Evolutionary conservation across 352 stramenopile species (phyloP).

Genomic region (Phytophthora macrochlamydospora): DNA sequence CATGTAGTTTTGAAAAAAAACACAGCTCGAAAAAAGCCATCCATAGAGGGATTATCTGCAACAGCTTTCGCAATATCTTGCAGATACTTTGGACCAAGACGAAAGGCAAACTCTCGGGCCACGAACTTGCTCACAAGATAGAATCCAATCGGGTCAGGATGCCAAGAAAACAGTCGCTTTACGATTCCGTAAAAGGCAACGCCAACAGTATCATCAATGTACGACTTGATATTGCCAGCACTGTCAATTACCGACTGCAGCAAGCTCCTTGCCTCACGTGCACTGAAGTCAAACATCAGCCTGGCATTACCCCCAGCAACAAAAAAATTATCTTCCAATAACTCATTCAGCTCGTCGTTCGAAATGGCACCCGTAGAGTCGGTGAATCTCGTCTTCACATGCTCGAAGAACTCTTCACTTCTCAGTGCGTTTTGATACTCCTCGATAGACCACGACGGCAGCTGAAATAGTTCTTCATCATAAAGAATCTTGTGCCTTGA

Average conservation of each 20-base stretch:
- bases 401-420: conserved; percentile 1
- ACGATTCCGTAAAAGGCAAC: not conserved
- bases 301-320: conserved; percentile 10
- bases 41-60: not conserved
- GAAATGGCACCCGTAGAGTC: not conserved
- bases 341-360: conserved; percentile 10
- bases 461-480: conserved; percentile 6
- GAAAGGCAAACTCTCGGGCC: not conserved
- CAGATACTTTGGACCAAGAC: not conserved
- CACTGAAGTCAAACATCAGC: conserved; percentile 9
- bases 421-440: conserved; percentile 12
- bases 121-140: not conserved
- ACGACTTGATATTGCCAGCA: too few species aligned
- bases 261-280: too few species aligned
- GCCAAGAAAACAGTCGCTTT: not conserved
- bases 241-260: too few species aligned
- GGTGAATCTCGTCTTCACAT: conserved; percentile 14
- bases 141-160: not conserved
- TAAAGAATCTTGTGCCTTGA: not conserved
- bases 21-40: not conserved
- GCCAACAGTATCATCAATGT: too few species aligned
- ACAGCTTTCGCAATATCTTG: not conserved
- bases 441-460: conserved; percentile 11
- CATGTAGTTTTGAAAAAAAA: not conserved
- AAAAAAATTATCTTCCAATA: conserved; percentile 14